Evolutionary conservation across 768 basidiomycete genomes (phyloP).

Genomic region (Sutorius australiensis): DNA sequence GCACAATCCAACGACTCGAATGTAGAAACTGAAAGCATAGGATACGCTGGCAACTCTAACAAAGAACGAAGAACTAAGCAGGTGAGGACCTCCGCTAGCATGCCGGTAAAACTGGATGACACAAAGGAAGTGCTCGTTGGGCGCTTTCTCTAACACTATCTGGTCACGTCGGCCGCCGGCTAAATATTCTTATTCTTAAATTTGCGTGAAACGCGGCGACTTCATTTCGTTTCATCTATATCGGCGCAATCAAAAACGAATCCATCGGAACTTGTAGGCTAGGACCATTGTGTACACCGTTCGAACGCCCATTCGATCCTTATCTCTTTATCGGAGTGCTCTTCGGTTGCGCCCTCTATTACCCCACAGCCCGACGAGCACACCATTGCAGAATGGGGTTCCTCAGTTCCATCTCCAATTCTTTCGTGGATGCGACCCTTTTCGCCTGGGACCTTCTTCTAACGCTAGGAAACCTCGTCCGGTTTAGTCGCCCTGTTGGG

Average conservation of each 20-base stretch:
- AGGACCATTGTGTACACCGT: neutral
- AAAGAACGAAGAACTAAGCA: too few species aligned
- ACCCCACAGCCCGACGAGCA: neutral
- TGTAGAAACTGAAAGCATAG: neutral
- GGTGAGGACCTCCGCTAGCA: too few species aligned
- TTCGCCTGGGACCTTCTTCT: conserved; percentile 13
- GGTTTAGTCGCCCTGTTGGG: conserved; percentile 38
- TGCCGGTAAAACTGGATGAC: too few species aligned
- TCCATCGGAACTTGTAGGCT: neutral
- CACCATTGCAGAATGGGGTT: conserved; percentile 5
- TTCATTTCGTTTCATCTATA: neutral
- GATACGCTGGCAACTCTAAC: too few species aligned
- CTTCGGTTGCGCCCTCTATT: neutral
- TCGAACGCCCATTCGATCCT: neutral
- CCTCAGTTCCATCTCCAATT: conserved; percentile 1
- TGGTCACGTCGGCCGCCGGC: too few species aligned
- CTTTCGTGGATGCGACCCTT: neutral
- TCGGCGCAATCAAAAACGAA: neutral
- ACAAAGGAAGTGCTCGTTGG: too few species aligned
- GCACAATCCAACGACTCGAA: neutral
- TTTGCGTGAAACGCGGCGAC: neutral
- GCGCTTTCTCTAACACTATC: too few species aligned
- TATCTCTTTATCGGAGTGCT: conserved; percentile 4
- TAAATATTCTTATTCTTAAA: neutral
- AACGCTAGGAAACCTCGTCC: conserved; percentile 14